phyloP scores from a whole-genome alignment of 805 yeast genomes.

The Metschnikowia dekortorum region DNA sequence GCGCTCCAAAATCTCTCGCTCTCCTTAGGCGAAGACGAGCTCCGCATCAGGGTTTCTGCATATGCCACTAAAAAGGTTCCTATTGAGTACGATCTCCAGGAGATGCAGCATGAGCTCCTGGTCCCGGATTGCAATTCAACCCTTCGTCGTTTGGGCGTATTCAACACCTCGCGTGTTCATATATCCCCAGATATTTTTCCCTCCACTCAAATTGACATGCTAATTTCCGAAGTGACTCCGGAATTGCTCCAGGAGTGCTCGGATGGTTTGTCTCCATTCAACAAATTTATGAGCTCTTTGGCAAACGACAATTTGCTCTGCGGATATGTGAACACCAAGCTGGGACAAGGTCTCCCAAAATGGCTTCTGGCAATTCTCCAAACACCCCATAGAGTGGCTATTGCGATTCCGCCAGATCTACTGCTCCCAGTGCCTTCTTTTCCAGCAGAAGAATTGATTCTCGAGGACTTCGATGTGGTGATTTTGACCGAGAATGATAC shows the following conservation, averaged over 20 bases:
- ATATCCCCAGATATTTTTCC: conserved; percentile 16
- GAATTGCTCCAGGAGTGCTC: conserved; percentile 19
- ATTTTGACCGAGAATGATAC: not conserved
- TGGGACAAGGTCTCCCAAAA: not conserved
- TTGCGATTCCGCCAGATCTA: not conserved
- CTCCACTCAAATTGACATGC: conserved; percentile 18
- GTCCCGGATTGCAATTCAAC: conserved; percentile 23
- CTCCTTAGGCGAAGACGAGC: not conserved
- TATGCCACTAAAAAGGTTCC: not conserved
- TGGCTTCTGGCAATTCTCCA: not conserved
- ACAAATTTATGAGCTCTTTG: conserved; percentile 17
- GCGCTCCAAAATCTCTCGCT: not conserved
- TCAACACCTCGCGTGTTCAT: conserved; percentile 16
- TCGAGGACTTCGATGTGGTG: not conserved
- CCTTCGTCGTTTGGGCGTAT: conserved; percentile 21
- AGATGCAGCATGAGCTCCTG: conserved; percentile 26
- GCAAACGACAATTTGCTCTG: conserved; percentile 14
- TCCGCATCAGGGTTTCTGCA: not conserved
- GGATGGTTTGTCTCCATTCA: conserved; percentile 19
- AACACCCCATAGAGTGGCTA: not conserved
- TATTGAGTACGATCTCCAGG: conserved; percentile 12
- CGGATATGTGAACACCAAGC: not conserved
- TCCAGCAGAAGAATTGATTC: not conserved
- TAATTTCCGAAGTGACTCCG: conserved; percentile 17
- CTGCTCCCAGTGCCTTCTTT: not conserved